Base-by-base conservation (phyloP, 371 early-diverging fungal species). In the Rhizopus stolonifer region DNA sequence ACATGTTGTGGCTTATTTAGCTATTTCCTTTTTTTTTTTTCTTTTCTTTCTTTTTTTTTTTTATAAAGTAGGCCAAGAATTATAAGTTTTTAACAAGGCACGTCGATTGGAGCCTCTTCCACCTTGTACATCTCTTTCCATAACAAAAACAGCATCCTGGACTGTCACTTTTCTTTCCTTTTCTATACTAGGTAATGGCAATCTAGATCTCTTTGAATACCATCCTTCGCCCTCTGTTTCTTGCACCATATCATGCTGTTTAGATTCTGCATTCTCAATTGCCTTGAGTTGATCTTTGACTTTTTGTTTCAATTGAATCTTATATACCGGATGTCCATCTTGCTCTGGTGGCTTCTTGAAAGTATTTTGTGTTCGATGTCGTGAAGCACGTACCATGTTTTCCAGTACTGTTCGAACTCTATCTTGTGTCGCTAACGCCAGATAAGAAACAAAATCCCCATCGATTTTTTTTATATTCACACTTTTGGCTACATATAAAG, bases 401-500 rank as follows among this genome's bases (percentile, higher is more conserved):
- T 89, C 85, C 26, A 88, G 57, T 23, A 90, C 67, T 3, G 67
- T 58, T 18, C 82, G 75, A 17, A 89, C 60, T 34, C 90, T 77
- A 50, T 89, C 86, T 58, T 88, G 85, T 14, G 87, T 63, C 1
- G 90, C 89, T 32, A 86, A 74, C 4, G 90, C 81, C 34, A 92
- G 40, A 52, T 88, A 90, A 0, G 85, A 72, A 4, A 88, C 58
- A 13, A 81, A 81, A 46, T 90, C 91, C 3, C 76, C 70, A 6
- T 90, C 84, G 10, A 90, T 79, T 4, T 74, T 67, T 10, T 53
- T 42, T 22, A 87, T 69, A 18, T 67, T 54, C 15, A 68, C 48
- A 23, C 58, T 53, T 40, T 58, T 67, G 2, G 75, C 80, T 72
- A 65, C 11, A 19, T 22, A 1, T 23, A 4, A n/a, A 32, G n/a